Evolutionary conservation across 495 filamentous ascomycete species (phyloP), one percentile per base, ranked within the genome.

Genomic region (Talaromyces ruber): DNA sequence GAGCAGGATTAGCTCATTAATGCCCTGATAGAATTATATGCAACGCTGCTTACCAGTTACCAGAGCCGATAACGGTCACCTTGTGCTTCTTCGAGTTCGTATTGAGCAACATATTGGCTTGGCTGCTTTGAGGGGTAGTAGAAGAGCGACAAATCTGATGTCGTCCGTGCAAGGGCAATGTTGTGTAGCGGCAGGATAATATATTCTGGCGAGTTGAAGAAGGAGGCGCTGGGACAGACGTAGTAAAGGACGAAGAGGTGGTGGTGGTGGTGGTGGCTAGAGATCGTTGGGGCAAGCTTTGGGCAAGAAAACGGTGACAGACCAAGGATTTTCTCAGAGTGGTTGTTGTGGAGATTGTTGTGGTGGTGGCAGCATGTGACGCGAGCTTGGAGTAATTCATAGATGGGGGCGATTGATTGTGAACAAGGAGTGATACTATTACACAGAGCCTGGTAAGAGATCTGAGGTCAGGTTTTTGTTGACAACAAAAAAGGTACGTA

Each of bases 51-150:
- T 80, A 92, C 93, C 95, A 99, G 74, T 99, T 99, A 63, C 95
- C 95, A 57, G 92, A 97, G 47, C 95, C 95, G 29, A 99, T 84
- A 30, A 99, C 86, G 22, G 91, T 88, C 65, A 99, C 90, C 81
- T 92, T 96, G 82, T 97, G 95, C 75, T 90, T 94, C 74, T 82
- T 86, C 64, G 75, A 71, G 62, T 76, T 75, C 21, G 74, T 68
- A 37, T 66, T 70, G 30, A 81, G 66, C 53, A 75, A 60, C 59
- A 60, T 60, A 18, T 50, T 71, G 24, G 75, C 76, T 79, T 82
- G 43, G 43, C 43, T 21, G 18, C 8, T 24, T 59, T 24, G 56
- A 59, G 56, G 56, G 56, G 21, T 43, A 34, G n/a, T 39, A 39
- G 34, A 37, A 59, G 32, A 60, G 21, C 25, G 26, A 25, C 32